Conservation (phyloP, 2,329 filamentous ascomycete genomes). For the Graphium sp. region DNA sequence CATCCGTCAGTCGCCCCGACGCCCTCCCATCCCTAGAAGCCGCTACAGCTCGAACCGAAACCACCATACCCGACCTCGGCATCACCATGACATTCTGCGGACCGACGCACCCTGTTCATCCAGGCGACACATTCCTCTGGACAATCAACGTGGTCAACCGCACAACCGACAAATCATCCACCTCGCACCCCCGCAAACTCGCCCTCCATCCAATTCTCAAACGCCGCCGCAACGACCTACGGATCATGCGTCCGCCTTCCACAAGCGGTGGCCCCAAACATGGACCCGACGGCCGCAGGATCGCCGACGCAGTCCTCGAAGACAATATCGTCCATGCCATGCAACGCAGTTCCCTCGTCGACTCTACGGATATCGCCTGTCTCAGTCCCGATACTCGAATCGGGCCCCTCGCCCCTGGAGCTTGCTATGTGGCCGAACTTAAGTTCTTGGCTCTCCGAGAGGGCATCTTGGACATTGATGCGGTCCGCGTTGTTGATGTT, state of each 20-base stretch:
- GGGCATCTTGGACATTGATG: slow-evolving; percentile 55
- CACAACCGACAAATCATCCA: slow-evolving; percentile 24
- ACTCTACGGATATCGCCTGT: slow-evolving; percentile 53
- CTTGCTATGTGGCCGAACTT: slow-evolving; percentile 58
- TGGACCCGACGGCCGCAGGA: slow-evolving; percentile 15
- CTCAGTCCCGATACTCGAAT: slow-evolving; percentile 59
- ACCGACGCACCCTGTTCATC: slow-evolving; percentile 34
- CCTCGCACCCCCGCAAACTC: slow-evolving; percentile 41
- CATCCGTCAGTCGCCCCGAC: slow-evolving; percentile 40
- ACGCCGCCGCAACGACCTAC: slow-evolving; percentile 37
- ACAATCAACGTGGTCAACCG: slow-evolving; percentile 63
- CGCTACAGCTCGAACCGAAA: slow-evolving; percentile 25
- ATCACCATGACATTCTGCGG: slow-evolving; percentile 61
- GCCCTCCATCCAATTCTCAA: slow-evolving; percentile 52
- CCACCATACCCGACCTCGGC: slow-evolving; percentile 41
- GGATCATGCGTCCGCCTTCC: slow-evolving; percentile 34
- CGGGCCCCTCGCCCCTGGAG: slow-evolving; percentile 53
- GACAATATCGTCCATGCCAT: slow-evolving; percentile 56
- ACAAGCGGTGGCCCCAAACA: slow-evolving; percentile 15
- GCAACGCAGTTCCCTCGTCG: slow-evolving; percentile 47
- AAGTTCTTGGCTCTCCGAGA: slow-evolving; percentile 51
- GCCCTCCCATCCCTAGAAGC: slow-evolving; percentile 42
- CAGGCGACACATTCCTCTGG: slow-evolving; percentile 56
- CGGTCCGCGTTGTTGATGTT: slow-evolving; percentile 56
- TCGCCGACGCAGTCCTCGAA: slow-evolving; percentile 53